phyloP scores from a whole-genome alignment of 768 basidiomycete genomes.

The Collybia sordida region DNA sequence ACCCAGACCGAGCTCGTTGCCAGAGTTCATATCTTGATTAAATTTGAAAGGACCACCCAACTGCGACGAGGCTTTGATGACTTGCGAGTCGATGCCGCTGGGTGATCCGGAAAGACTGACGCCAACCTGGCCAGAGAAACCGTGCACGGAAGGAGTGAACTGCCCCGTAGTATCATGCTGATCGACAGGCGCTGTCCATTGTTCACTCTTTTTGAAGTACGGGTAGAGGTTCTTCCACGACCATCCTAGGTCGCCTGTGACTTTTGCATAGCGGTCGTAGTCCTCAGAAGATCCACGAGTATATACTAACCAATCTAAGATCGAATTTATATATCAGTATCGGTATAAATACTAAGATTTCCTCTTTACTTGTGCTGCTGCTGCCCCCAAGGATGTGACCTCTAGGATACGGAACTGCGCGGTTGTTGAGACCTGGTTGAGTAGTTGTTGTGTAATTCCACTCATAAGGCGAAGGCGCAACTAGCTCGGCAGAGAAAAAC shows the following conservation, averaged over 20 bases:
- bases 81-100: constrained; percentile 1
- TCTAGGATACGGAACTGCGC: constrained; percentile 22
- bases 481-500: constrained; percentile 7
- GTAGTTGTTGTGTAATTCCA: constrained; percentile 37
- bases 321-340: background rate
- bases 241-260: constrained; percentile 31
- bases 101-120: constrained; percentile 26
- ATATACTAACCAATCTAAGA: constrained; percentile 19
- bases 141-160: constrained; percentile 28
- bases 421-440: constrained; percentile 25
- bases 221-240: constrained; percentile 27
- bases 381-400: constrained; percentile 31
- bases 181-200: constrained; percentile 25
- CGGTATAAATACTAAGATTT: background rate
- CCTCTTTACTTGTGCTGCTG: constrained; percentile 26
- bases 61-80: constrained; percentile 5
- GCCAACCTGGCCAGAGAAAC: constrained; percentile 8
- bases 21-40: constrained; percentile 2
- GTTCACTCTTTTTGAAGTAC: constrained; percentile 30
- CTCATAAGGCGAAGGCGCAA: constrained; percentile 18
- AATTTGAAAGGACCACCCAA: constrained; percentile 5
- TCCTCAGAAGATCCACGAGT: constrained; percentile 25
- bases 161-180: constrained; percentile 29
- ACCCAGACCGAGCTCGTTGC: constrained; percentile 7
- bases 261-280: constrained; percentile 26